phyloP scores from a whole-genome alignment of 768 basidiomycete species.

The Trametes cingulata region DNA sequence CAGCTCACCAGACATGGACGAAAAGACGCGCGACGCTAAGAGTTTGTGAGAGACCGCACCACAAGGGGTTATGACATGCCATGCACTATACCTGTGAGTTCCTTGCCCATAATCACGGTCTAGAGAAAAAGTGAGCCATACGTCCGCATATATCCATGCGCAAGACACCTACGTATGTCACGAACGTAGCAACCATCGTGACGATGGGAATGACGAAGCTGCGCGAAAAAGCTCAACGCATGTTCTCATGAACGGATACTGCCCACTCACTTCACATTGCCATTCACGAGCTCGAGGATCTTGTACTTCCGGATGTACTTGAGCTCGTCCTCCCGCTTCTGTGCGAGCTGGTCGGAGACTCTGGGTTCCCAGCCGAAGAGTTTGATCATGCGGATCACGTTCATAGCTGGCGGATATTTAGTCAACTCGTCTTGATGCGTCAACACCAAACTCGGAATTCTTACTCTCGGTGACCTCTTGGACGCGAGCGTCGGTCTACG shows the following conservation, averaged over 20 bases:
- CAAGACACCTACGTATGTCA: slow-evolving; percentile 49
- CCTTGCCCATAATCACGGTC: slow-evolving; percentile 42
- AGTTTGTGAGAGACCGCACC: not conserved
- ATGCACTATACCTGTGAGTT: slow-evolving; percentile 33
- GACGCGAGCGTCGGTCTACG: slow-evolving; percentile 46
- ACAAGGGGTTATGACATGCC: not conserved
- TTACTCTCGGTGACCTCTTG: slow-evolving; percentile 44
- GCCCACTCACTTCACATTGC: slow-evolving; percentile 42
- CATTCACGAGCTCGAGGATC: slow-evolving; percentile 49
- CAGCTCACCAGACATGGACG: slow-evolving; percentile 35
- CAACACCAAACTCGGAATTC: not conserved
- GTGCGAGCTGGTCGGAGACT: slow-evolving; percentile 52
- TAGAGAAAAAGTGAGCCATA: slow-evolving; percentile 1
- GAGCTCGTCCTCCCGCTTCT: slow-evolving; percentile 65
- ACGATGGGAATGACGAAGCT: slow-evolving; percentile 63
- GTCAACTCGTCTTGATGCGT: not conserved
- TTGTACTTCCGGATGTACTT: slow-evolving; percentile 52
- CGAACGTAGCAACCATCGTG: slow-evolving; percentile 69
- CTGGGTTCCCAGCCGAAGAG: slow-evolving; percentile 49
- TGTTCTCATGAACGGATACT: not conserved
- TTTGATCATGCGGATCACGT: slow-evolving; percentile 48
- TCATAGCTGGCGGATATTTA: slow-evolving; percentile 29
- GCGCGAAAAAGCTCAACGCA: not conserved
- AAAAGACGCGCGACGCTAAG: slow-evolving; percentile 40
- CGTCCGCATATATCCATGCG: too few relatives aligned